These are phyloP conservation scores for Cyclostephanos tholiformis DNA, from an alignment of 108 stramenopile species.

Conservation along the genomic window DNA sequence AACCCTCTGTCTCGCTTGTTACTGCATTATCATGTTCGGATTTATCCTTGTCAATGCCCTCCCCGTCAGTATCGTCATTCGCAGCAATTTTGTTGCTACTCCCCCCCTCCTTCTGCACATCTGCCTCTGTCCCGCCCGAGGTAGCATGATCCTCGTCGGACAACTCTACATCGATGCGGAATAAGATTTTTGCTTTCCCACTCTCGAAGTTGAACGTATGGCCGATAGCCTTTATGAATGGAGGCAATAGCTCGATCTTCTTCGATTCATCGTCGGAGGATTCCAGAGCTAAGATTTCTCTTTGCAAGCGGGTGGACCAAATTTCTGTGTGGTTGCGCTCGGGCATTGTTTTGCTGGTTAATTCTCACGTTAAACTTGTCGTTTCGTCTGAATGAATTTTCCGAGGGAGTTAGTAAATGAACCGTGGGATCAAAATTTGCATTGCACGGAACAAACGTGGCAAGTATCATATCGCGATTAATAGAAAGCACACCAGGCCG, in stretches of 20 bases:
- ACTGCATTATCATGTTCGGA: neutral
- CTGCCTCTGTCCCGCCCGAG: slow-evolving; percentile 1
- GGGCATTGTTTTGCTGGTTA: slow-evolving; percentile 1
- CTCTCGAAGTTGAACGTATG: slow-evolving; percentile 76
- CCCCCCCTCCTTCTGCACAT: slow-evolving; percentile 20
- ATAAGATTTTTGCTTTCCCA: slow-evolving; percentile 72
- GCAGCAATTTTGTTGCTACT: neutral
- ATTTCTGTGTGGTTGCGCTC: slow-evolving; percentile 72
- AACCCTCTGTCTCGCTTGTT: slow-evolving; percentile 2
- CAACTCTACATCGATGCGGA: slow-evolving; percentile 62
- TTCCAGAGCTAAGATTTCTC: slow-evolving; percentile 78
- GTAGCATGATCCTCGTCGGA: slow-evolving; percentile 4
- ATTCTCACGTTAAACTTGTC: slow-evolving; percentile 4
- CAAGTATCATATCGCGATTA: neutral
- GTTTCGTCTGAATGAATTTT: slow-evolving; percentile 1
- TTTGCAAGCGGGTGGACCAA: slow-evolving; percentile 86
- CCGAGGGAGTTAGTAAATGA: neutral
- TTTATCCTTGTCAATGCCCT: slow-evolving; percentile 1
- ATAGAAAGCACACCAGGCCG: neutral
- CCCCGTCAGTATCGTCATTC: slow-evolving; percentile 9
- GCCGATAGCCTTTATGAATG: slow-evolving; percentile 66
- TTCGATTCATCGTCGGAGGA: slow-evolving; percentile 71
- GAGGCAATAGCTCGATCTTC: slow-evolving; percentile 64
- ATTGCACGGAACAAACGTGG: neutral
- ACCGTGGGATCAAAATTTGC: neutral